These are phyloP conservation scores for Psilocybe azurescens DNA, from an alignment of 768 basidiomycete genomes.

Conservation along the genomic window DNA sequence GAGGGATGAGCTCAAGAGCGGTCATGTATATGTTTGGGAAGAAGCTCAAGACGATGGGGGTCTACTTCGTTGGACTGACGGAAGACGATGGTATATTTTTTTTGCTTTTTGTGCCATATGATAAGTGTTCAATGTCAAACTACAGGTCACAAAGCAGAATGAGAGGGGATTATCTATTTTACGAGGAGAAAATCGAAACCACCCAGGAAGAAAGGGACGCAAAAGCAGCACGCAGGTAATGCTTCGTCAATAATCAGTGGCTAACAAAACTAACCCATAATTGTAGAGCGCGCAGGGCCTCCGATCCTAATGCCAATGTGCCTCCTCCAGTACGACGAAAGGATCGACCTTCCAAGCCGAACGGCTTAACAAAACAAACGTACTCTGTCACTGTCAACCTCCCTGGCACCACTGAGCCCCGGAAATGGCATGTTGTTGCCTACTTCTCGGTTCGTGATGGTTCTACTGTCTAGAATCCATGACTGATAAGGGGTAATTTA, in stretches of 20 bases:
- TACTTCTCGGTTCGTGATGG: conserved; percentile 69
- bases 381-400: conserved; percentile 79
- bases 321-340: conserved; percentile 72
- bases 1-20: conserved; percentile 70
- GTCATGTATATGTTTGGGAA: conserved; percentile 87
- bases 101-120: neutral
- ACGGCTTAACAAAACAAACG: conserved; percentile 87
- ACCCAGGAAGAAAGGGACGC: conserved; percentile 81
- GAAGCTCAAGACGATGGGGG: conserved; percentile 78
- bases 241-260: neutral
- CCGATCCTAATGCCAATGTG: conserved; percentile 62
- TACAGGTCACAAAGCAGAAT: conserved; percentile 84
- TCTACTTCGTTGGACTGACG: conserved; percentile 82
- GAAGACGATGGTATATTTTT: conserved; percentile 61
- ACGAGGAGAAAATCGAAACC: conserved; percentile 83
- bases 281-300: conserved; percentile 58
- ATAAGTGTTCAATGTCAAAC: neutral
- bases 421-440: conserved; percentile 86
- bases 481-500: conserved; percentile 13
- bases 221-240: conserved; percentile 77
- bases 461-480: conserved; percentile 2
- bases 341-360: conserved; percentile 77
- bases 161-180: conserved; percentile 83
- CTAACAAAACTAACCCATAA: conserved; percentile 2
- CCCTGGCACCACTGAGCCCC: conserved; percentile 58